phyloP scores from a whole-genome alignment of 805 yeast genomes.

The Hanseniaspora clermontiae region DNA sequence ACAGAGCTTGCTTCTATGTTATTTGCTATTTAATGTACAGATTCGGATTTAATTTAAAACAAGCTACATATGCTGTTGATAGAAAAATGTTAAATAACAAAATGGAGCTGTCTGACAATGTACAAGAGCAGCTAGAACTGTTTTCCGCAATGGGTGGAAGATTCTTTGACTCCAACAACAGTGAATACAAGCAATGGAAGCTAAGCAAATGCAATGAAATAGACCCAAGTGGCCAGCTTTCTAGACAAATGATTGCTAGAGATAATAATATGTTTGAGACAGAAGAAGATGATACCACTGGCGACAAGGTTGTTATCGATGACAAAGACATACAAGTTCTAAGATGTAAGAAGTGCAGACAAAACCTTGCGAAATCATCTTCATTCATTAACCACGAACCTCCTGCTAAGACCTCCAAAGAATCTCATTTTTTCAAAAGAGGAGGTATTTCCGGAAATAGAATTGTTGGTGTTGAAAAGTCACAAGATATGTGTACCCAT shows the following conservation, averaged over 20 bases:
- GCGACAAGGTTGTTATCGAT: conserved; percentile 15
- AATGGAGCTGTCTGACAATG: conserved; percentile 62
- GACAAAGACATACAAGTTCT: conserved; percentile 31
- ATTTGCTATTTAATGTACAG: conserved; percentile 83
- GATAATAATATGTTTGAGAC: conserved; percentile 26
- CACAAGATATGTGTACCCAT: conserved; percentile 61
- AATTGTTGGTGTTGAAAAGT: conserved; percentile 45
- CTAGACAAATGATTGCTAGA: conserved; percentile 20
- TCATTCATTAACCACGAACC: conserved; percentile 54
- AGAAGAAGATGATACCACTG: conserved; percentile 15
- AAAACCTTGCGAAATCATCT: conserved; percentile 48
- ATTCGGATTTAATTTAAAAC: conserved; percentile 42
- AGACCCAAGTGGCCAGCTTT: conserved; percentile 32
- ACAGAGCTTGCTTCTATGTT: conserved; percentile 75
- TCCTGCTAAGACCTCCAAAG: conserved; percentile 53
- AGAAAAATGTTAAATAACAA: conserved; percentile 38
- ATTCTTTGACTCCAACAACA: conserved; percentile 23
- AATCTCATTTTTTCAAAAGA: conserved; percentile 51
- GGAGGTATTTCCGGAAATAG: conserved; percentile 46
- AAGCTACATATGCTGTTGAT: conserved; percentile 65
- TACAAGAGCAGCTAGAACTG: conserved; percentile 55
- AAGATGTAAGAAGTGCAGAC: conserved; percentile 76
- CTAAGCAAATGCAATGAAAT: conserved; percentile 25
- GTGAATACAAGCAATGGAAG: conserved; percentile 35
- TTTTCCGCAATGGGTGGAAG: conserved; percentile 38